These are phyloP conservation scores for Urtica urens DNA, from an alignment of 306 rosid species.

Conservation along the genomic window DNA sequence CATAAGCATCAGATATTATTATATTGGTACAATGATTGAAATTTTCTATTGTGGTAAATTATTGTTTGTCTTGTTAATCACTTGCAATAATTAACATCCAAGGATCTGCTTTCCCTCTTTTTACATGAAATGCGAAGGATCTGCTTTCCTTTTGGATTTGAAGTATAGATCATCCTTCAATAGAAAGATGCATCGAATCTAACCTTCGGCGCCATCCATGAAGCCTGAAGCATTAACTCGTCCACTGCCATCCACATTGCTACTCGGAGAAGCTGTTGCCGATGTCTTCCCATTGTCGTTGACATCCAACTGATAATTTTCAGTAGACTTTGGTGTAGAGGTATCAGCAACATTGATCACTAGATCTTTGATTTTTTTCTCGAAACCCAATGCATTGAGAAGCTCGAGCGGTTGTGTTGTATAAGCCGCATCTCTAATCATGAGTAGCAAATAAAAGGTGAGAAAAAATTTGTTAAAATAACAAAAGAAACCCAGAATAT, in stretches of 20 bases:
- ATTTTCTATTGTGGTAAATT: too few relatives aligned
- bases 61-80: too few relatives aligned
- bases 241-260: constrained; percentile 28
- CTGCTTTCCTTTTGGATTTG: too few relatives aligned
- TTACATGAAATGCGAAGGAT: too few relatives aligned
- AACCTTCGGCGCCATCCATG: constrained; percentile 72
- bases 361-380: constrained; percentile 37
- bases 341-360: constrained; percentile 34
- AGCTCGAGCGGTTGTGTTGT: constrained; percentile 95
- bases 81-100: too few relatives aligned
- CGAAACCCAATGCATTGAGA: constrained; percentile 70
- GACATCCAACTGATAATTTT: constrained; percentile 36
- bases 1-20: too few relatives aligned
- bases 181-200: constrained; percentile 10
- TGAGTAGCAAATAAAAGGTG: too few relatives aligned
- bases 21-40: too few relatives aligned
- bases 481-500: not conserved
- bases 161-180: constrained; percentile 13
- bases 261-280: constrained; percentile 32
- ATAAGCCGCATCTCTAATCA: constrained; percentile 78
- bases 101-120: too few relatives aligned
- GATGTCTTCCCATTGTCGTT: constrained; percentile 35
- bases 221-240: constrained; percentile 27
- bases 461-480: constrained; percentile 16
- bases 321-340: constrained; percentile 25